A percentile compares a stretch with the other conserved stretches of the same genome.
Evolutionary conservation across 148 eudicot genomes (phyloP).

Genomic region (Mesembryanthemum crystallinum): DNA sequence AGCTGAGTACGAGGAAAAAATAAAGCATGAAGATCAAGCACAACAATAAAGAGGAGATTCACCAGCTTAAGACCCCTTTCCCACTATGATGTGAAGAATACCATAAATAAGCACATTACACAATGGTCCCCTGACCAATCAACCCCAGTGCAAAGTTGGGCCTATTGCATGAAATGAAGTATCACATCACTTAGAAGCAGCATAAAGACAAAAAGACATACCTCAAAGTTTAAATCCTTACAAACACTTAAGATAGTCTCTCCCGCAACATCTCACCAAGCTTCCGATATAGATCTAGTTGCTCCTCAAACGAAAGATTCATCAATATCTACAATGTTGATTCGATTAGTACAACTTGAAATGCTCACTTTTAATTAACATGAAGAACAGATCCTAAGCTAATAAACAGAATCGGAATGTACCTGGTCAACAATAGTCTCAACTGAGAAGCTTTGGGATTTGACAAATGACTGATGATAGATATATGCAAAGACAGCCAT

Average conservation of each 20-base stretch:
- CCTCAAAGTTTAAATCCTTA: slow-evolving; percentile 17
- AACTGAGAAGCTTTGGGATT: slow-evolving; percentile 42
- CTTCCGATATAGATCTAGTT: slow-evolving; percentile 41
- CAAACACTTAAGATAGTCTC: slow-evolving; percentile 25
- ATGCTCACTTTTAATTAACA: neutral
- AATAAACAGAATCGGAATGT: neutral
- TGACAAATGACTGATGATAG: slow-evolving; percentile 54
- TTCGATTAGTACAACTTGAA: slow-evolving; percentile 9
- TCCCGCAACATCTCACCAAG: slow-evolving; percentile 51
- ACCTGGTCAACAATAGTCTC: slow-evolving; percentile 51
- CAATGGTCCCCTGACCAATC: neutral
- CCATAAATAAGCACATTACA: slow-evolving; percentile 1
- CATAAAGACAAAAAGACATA: slow-evolving; percentile 2
- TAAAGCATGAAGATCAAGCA: neutral
- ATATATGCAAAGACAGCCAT: slow-evolving; percentile 60
- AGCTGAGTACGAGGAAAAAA: neutral
- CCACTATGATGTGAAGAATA: neutral
- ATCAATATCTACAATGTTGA: slow-evolving; percentile 44
- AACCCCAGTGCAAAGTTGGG: slow-evolving; percentile 1
- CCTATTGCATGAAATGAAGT: neutral
- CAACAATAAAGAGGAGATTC: neutral
- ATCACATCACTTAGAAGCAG: neutral
- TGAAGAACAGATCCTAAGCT: neutral
- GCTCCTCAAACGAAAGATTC: slow-evolving; percentile 62
- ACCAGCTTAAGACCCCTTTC: neutral